Percentiles rank a stretch among this genome's conserved stretches.
Evolutionary conservation across 164 flowering plant species (phyloP).

Genomic region (Tetrastigma voinierianum): DNA sequence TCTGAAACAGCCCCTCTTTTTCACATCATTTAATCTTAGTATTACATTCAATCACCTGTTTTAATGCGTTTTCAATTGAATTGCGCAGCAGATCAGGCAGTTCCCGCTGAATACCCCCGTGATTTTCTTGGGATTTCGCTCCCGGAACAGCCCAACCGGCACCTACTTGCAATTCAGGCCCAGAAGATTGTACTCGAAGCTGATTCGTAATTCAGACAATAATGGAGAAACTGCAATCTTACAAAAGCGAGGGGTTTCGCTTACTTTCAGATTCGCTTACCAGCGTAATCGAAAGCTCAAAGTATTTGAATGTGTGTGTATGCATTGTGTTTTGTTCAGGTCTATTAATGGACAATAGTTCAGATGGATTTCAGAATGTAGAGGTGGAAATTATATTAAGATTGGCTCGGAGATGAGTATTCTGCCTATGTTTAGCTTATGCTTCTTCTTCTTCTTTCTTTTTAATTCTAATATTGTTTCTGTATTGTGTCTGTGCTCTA

Average conservation of each 20-base stretch:
- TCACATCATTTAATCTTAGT: background rate
- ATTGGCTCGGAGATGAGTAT: too few species aligned
- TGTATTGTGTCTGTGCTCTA: background rate
- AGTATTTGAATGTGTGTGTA: too few species aligned
- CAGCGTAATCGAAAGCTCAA: background rate
- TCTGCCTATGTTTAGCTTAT: too few species aligned
- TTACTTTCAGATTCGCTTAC: conserved; percentile 58
- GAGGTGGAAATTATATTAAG: too few species aligned
- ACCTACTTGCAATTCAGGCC: conserved; percentile 58
- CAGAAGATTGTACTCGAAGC: conserved; percentile 71
- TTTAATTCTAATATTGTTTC: background rate
- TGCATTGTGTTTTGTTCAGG: too few species aligned
- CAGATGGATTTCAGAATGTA: too few species aligned
- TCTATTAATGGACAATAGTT: too few species aligned
- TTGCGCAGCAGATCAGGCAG: conserved; percentile 36
- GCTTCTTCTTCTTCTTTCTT: background rate
- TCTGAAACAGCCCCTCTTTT: background rate
- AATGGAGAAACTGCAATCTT: conserved; percentile 91
- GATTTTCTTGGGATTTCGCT: conserved; percentile 74
- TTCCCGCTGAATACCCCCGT: conserved; percentile 44
- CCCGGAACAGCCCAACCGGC: conserved; percentile 76
- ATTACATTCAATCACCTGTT: background rate
- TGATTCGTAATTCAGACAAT: conserved; percentile 66
- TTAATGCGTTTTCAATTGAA: background rate
- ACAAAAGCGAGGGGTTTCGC: conserved; percentile 66